Base-by-base conservation (phyloP, 2,329 filamentous ascomycete genomes). In the Orbilia brochopaga region DNA sequence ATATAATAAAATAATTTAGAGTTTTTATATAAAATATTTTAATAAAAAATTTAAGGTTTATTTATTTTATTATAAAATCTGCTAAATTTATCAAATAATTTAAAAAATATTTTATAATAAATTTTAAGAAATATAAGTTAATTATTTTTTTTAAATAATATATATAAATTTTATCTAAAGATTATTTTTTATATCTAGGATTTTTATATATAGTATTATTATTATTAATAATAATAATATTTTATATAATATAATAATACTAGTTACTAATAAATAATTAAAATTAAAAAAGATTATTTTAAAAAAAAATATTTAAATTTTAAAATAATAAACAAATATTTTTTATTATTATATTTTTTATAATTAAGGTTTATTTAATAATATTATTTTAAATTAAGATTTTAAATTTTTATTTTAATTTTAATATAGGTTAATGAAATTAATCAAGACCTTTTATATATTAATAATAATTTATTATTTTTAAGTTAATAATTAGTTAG, bases 41-140 rank as follows among this genome's bases (percentile, higher is more conserved):
- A 21, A 48, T 21, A 7, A 48, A 48, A n/a, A 21, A n/a, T 48
- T 48, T 8, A n/a, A 21, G 15, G 17, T 8, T 8, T 48, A 48
- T 21, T 48, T 48, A 21, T n/a, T 17, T 17, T 48, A 48, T 21
- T 48, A 21, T 48, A 21, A 48, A 48, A 48, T 48, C 7, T 48
- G n/a, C 17, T 17, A 21, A 48, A 48, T n/a, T n/a, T 21, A 48
- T 21, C n/a, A 48, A 21, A 48, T 21, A 6, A 8, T 48, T n/a
- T 8, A 21, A 21, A 7, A 48, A 17, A 21, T 6, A 21, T n/a
- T 21, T 8, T 48, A 48, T 21, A 21, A 21, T 8, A 21, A 48
- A 48, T 48, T 48, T 7, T 17, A n/a, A 21, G 6, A 7, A 7
- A 48, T 48, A n/a, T 6, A 48, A 8, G n/a, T 21, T 27, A 51